Percentiles rank a stretch among this genome's conserved stretches.
phyloP scores from a whole-genome alignment of 164 flowering plant genomes.

The Akebia trifoliata region DNA sequence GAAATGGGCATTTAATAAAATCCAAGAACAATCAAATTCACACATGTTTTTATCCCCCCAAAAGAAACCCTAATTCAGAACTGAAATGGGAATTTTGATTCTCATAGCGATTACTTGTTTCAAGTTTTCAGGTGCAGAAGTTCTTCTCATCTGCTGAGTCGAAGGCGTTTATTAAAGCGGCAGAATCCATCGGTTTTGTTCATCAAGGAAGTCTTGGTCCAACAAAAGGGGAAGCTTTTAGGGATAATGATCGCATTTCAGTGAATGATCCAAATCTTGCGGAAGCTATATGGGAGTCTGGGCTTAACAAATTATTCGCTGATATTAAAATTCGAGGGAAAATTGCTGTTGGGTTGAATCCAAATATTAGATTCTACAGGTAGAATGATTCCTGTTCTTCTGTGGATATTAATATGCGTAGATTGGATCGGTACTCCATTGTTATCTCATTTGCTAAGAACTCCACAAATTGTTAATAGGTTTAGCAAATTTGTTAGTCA shows the following conservation, averaged over 20 bases:
- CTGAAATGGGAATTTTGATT: too few relatives aligned
- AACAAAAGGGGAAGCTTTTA: constrained; percentile 78
- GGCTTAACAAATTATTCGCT: constrained; percentile 52
- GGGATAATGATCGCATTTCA: constrained; percentile 83
- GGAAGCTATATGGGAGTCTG: constrained; percentile 67
- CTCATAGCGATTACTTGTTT: constrained; percentile 7
- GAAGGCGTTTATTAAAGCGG: constrained; percentile 54
- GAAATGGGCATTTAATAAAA: too few relatives aligned
- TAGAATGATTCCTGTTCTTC: constrained; percentile 4
- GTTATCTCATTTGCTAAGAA: too few relatives aligned
- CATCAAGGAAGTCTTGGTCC: constrained; percentile 96
- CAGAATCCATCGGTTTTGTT: constrained; percentile 69
- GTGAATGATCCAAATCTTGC: constrained; percentile 75
- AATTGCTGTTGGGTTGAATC: constrained; percentile 85
- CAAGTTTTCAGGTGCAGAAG: constrained; percentile 53
- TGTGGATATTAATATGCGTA: too few relatives aligned
- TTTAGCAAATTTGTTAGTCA: too few relatives aligned
- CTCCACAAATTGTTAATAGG: too few relatives aligned
- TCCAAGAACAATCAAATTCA: too few relatives aligned
- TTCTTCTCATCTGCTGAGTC: constrained; percentile 68
- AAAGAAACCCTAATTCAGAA: too few relatives aligned
- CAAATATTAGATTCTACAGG: constrained; percentile 91
- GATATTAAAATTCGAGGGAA: constrained; percentile 67
- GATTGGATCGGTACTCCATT: too few relatives aligned
- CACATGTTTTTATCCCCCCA: too few relatives aligned